These are phyloP conservation scores for carrot (Daucus carota) DNA, from an alignment of 129 eudicot species.

Conservation along the genomic window DH1_v3.0 NC_030383.2:48153501-48154000, in stretches of 20 bases:
- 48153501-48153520: constrained; percentile 23
- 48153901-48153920: constrained; percentile 53
- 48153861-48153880: neutral
- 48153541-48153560: constrained; percentile 5
- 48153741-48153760: constrained; percentile 34
- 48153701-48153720: constrained; percentile 6
- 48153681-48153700: neutral
- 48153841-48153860: neutral
- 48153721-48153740: constrained; percentile 25
- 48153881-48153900: neutral
- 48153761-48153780: constrained; percentile 41
- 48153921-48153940: constrained; percentile 75
- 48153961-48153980: constrained; percentile 68
- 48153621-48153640: neutral
- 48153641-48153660: neutral
- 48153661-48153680: neutral
- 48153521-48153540: constrained; percentile 19
- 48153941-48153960: constrained; percentile 71
- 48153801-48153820: constrained; percentile 35
- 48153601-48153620: constrained; percentile 17
- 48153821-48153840: neutral
- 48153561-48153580: constrained; percentile 6
- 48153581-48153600: constrained; percentile 5
- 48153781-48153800: constrained; percentile 73
- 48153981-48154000: constrained; percentile 32